These are phyloP conservation scores for Chaetomidium leptoderma DNA, from an alignment of 495 filamentous ascomycete species.

Conservation along the genomic window DNA sequence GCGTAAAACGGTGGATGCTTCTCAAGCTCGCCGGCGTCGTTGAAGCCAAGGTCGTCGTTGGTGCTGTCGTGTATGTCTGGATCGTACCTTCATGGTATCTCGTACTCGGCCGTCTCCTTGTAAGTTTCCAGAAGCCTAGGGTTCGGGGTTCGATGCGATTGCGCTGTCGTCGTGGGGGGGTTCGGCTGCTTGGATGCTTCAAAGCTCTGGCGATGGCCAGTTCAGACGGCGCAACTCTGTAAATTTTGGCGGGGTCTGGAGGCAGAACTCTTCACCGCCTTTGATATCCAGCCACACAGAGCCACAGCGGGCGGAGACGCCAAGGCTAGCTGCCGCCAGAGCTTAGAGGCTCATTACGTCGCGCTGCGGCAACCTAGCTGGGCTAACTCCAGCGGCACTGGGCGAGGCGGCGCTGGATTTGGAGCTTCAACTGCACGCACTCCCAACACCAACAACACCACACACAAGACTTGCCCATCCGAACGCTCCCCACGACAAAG, in stretches of 20 bases:
- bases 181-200: neutral
- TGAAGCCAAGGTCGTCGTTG: neutral
- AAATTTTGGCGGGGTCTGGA: conserved; percentile 36
- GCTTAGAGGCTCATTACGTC: conserved; percentile 35
- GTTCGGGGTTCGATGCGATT: neutral
- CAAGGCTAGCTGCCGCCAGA: conserved; percentile 17
- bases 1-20: neutral
- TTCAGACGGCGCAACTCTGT: neutral
- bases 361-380: conserved; percentile 32
- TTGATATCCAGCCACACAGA: conserved; percentile 13
- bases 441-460: conserved; percentile 14
- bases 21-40: no score
- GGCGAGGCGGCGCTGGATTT: conserved; percentile 19
- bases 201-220: neutral
- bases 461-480: neutral
- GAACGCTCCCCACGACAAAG: neutral
- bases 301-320: conserved; percentile 18
- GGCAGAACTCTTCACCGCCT: conserved; percentile 31
- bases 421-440: conserved; percentile 18
- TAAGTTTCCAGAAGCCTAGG: neutral
- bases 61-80: neutral
- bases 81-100: conserved; percentile 29
- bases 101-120: neutral
- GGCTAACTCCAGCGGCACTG: conserved; percentile 7
- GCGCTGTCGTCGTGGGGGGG: neutral